A percentile compares a stretch with the other conserved stretches of the same genome.
phyloP scores from a whole-genome alignment of 352 stramenopile species.

The Phytophthora ramorum region DNA sequence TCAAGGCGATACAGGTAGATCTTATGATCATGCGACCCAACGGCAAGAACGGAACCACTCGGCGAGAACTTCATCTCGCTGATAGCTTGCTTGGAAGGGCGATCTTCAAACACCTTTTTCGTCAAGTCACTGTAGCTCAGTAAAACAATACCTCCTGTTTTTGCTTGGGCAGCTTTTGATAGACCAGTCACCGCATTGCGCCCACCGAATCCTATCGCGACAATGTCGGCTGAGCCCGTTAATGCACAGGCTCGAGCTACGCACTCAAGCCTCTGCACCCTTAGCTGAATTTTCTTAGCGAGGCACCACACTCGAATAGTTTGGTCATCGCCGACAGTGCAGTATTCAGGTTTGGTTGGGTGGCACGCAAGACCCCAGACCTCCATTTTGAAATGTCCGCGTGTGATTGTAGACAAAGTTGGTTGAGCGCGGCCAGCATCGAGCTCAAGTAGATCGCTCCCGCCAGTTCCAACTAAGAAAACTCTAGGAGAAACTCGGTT shows the following conservation, averaged over 20 bases:
- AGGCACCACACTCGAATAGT: constrained; percentile 84
- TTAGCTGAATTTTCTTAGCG: constrained; percentile 49
- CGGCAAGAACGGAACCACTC: constrained; percentile 51
- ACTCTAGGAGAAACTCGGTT: constrained; percentile 34
- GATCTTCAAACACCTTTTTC: constrained; percentile 76
- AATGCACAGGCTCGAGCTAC: constrained; percentile 74
- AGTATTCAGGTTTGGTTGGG: constrained; percentile 69
- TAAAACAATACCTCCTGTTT: constrained; percentile 75
- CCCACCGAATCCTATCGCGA: constrained; percentile 70
- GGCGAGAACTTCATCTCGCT: constrained; percentile 85
- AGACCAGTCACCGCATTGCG: constrained; percentile 42
- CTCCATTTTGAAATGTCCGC: constrained; percentile 78
- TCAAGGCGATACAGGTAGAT: constrained; percentile 81
- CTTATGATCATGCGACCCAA: constrained; percentile 76
- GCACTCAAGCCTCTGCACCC: constrained; percentile 49
- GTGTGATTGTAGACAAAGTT: constrained; percentile 36
- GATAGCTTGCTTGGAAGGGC: constrained; percentile 83
- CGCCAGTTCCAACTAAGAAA: constrained; percentile 85
- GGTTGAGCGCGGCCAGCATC: constrained; percentile 45
- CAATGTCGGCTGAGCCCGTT: constrained; percentile 42
- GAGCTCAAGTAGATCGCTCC: constrained; percentile 90
- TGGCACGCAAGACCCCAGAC: constrained; percentile 87
- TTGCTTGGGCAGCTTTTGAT: constrained; percentile 33
- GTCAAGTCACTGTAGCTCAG: constrained; percentile 66
- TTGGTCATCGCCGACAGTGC: constrained; percentile 84